phyloP scores from a whole-genome alignment of 495 filamentous ascomycete genomes.

The Aspergillus hancockii region DNA sequence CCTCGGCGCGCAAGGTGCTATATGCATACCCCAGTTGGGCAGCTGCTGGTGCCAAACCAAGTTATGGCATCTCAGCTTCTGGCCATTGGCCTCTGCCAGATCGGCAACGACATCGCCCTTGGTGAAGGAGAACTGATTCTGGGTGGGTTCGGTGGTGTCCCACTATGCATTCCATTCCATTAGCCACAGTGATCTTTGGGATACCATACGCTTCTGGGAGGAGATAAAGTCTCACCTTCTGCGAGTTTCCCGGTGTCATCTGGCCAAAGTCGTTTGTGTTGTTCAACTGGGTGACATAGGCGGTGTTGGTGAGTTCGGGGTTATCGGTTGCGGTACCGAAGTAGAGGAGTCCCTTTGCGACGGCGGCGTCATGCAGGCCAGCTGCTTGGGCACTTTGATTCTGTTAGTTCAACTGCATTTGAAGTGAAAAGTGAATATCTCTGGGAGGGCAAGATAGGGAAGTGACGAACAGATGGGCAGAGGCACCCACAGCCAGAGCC shows the following conservation, averaged over 20 bases:
- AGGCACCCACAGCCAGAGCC: conserved; percentile 27
- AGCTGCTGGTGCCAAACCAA: conserved; percentile 65
- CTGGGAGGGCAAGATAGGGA: not conserved
- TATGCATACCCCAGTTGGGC: conserved; percentile 51
- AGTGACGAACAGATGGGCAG: conserved; percentile 28
- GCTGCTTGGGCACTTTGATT: conserved; percentile 21
- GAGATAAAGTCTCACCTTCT: conserved; percentile 40
- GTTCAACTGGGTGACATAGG: conserved; percentile 46
- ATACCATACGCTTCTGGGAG: conserved; percentile 8
- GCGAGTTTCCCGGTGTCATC: conserved; percentile 59
- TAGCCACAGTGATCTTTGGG: conserved; percentile 1
- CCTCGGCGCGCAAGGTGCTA: no score
- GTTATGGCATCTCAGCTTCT: conserved; percentile 59
- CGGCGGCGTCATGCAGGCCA: conserved; percentile 52
- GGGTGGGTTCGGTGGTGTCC: conserved; percentile 51
- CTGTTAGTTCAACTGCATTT: conserved; percentile 3
- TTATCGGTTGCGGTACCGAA: conserved; percentile 64
- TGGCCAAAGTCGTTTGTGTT: conserved; percentile 59
- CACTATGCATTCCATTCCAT: conserved; percentile 33
- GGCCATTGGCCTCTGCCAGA: conserved; percentile 52
- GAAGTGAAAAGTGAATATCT: not conserved
- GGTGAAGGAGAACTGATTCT: conserved; percentile 50
- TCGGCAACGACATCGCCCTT: conserved; percentile 51
- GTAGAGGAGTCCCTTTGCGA: conserved; percentile 53
- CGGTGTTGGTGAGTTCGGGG: conserved; percentile 47